Percentiles rank a stretch among this genome's conserved stretches.
phyloP scores from a whole-genome alignment of 1,284 basidiomycete genomes.

The Pyrrhoderma noxium region DNA sequence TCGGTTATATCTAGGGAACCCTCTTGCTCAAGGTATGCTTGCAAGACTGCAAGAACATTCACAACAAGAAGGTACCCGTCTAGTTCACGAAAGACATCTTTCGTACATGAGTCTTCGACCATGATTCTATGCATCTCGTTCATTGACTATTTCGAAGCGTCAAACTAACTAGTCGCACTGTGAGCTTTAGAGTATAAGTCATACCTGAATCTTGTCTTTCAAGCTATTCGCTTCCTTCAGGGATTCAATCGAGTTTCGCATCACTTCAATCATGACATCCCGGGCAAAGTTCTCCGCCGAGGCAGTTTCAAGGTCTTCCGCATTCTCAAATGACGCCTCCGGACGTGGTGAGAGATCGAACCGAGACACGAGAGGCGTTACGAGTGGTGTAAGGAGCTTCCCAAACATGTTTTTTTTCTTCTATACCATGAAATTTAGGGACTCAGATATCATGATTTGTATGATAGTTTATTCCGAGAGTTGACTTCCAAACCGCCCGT shows the following conservation, averaged over 20 bases:
- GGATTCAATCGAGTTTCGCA: slow-evolving; percentile 60
- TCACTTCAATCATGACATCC: slow-evolving; percentile 62
- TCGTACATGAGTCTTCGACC: slow-evolving; percentile 51
- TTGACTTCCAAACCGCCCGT: no score
- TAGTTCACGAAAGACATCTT: slow-evolving; percentile 69
- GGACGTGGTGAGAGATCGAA: slow-evolving; percentile 37
- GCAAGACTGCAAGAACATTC: slow-evolving; percentile 56
- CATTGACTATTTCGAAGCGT: slow-evolving; percentile 40
- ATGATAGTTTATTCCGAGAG: no score
- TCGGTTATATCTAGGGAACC: slow-evolving; percentile 31
- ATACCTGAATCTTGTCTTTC: slow-evolving; percentile 44
- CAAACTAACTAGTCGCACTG: no score
- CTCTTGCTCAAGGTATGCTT: slow-evolving; percentile 27
- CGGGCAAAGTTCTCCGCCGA: slow-evolving; percentile 64
- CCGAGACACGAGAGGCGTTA: slow-evolving; percentile 42
- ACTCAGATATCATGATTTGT: no score
- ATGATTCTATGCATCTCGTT: slow-evolving; percentile 55
- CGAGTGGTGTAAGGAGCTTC: slow-evolving; percentile 43
- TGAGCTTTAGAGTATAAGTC: slow-evolving; percentile 18
- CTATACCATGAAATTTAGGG: no score
- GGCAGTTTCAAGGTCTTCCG: slow-evolving; percentile 35
- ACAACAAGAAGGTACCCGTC: slow-evolving; percentile 72
- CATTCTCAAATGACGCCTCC: slow-evolving; percentile 23
- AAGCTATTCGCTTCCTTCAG: slow-evolving; percentile 48
- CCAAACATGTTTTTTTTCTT: slow-evolving; percentile 34